phyloP scores from a whole-genome alignment of 2,329 filamentous ascomycete species.

The Trichoderma polysporum region DNA sequence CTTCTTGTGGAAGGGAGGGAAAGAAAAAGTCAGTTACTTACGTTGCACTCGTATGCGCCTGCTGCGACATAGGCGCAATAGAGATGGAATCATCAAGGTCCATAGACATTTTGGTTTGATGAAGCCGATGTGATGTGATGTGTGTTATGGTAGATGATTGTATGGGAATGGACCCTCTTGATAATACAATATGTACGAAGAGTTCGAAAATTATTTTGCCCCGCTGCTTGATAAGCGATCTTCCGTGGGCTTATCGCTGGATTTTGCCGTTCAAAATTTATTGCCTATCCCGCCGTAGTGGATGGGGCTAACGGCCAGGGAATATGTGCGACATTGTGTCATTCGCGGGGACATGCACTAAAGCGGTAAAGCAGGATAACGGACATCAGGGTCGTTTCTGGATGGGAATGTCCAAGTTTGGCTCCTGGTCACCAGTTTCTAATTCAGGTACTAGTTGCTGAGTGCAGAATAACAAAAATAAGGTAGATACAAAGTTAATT shows the following conservation, averaged over 20 bases:
- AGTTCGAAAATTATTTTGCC: conserved; percentile 36
- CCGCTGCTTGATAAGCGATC: conserved; percentile 41
- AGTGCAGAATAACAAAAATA: background rate
- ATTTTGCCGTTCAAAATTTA: background rate
- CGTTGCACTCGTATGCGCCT: conserved; percentile 41
- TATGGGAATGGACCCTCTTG: background rate
- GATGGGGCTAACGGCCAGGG: background rate
- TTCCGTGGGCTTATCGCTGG: conserved; percentile 20
- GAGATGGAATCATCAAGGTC: conserved; percentile 45
- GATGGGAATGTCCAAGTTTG: background rate
- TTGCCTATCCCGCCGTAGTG: conserved; percentile 8
- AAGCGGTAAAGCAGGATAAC: background rate
- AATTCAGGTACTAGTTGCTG: no score
- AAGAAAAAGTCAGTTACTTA: conserved; percentile 29
- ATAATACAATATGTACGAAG: conserved; percentile 23
- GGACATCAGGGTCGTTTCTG: background rate
- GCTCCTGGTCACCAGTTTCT: background rate
- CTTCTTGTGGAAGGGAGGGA: background rate
- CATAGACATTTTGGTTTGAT: conserved; percentile 40
- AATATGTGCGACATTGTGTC: background rate
- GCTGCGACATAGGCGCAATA: conserved; percentile 34
- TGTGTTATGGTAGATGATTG: background rate
- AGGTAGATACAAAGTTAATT: background rate
- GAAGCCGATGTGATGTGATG: conserved; percentile 18
- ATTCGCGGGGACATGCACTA: conserved; percentile 21